Evolutionary conservation across 1,284 basidiomycete genomes (phyloP), one percentile per base, ranked within the genome.

Genomic region (Boletus austroedulis): DNA sequence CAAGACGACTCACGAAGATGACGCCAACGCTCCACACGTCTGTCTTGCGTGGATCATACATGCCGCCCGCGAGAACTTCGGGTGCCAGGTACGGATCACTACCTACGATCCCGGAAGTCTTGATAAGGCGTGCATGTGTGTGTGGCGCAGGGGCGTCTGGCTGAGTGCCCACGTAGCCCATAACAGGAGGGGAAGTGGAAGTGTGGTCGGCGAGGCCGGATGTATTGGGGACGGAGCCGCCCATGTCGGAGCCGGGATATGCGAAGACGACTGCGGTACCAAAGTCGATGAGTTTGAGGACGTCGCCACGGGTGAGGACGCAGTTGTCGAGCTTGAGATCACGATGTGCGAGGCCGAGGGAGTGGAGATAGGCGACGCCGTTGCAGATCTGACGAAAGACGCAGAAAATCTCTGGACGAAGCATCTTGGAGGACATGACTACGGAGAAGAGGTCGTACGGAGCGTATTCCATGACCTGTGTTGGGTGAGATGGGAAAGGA

Each of bases 291-390:
- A 99, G 85, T 77, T 99, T 99, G 79, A 99, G 92, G 64, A 97
- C 86, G 72, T 98, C 95, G 70, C 89, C 82, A 4, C 81, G 80
- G 29, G 93, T 98, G 93, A 99, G 97, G 76, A 99, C 97, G 74
- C 97, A 99, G 75, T 99, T 99, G 79, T 99, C 97, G 63, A 99
- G 89, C 77, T 99, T 99, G 75, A 99, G 85, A 76, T 99, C 97
- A 41, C 97, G 91, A 72, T 99, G 97, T 2, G 97, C 97, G 34
- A 99, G 87, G 41, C 97, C 97, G 80, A 99, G 90, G 61, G 90
- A 89, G 76, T 99, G 97, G 56, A 99, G 86, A 73, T 99, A 99
- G 75, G 97, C 92, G 65, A 99, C 96, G 56, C 97, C 97, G 69
- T 95, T 92, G 73, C 96, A 92, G 64, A 99, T 98, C 77, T 99